Conservation (phyloP, 768 basidiomycete genomes). For the Paxillus rubicundulus region DNA sequence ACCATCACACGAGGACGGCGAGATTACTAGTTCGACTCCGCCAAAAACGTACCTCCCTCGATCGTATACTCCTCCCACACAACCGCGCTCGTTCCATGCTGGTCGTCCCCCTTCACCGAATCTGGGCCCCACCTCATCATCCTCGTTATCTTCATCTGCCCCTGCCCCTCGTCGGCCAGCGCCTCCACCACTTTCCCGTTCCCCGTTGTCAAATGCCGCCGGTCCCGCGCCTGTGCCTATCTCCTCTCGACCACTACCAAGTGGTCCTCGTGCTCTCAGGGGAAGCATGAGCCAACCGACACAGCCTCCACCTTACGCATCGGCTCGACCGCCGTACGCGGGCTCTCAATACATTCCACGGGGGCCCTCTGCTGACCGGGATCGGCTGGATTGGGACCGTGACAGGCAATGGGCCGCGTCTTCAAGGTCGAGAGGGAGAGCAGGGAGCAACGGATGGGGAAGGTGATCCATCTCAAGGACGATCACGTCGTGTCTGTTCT, state of each 20-base stretch:
- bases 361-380: constrained; percentile 52
- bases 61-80: constrained; percentile 46
- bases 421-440: constrained; percentile 30
- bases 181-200: constrained; percentile 31
- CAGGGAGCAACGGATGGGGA: constrained; percentile 37
- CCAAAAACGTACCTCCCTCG: constrained; percentile 36
- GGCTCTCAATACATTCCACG: constrained; percentile 42
- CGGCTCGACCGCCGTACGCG: constrained; percentile 19
- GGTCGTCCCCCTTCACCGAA: constrained; percentile 25
- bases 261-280: constrained; percentile 40
- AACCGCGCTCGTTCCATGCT: constrained; percentile 44
- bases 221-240: constrained; percentile 20
- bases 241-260: constrained; percentile 35
- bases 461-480: constrained; percentile 12
- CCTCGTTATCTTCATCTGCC: constrained; percentile 13
- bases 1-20: constrained; percentile 51
- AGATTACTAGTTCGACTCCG: constrained; percentile 42
- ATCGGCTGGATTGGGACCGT: constrained; percentile 45
- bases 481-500: neutral
- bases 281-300: constrained; percentile 24
- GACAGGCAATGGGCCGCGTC: constrained; percentile 34
- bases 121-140: constrained; percentile 16
- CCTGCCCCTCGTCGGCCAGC: constrained; percentile 29
- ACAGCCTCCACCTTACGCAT: constrained; percentile 16
- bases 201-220: constrained; percentile 24